These are phyloP conservation scores for Diaporthe amygdali DNA, from an alignment of 2,329 filamentous ascomycete species.

Conservation along the genomic window DNA sequence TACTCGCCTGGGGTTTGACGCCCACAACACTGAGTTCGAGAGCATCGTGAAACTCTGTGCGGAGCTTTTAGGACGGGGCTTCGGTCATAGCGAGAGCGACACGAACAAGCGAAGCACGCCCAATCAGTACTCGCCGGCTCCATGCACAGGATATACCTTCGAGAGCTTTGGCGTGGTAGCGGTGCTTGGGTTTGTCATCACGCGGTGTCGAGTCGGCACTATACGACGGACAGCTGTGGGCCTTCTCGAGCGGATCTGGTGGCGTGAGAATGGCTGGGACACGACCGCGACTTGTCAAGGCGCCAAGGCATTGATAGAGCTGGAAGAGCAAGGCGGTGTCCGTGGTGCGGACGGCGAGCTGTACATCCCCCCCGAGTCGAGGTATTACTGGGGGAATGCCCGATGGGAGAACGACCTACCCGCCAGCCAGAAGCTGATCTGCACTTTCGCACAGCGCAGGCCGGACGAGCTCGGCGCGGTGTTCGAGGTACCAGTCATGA, in stretches of 20 bases:
- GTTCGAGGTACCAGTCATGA: slow-evolving; percentile 3
- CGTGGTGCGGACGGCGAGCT: neutral
- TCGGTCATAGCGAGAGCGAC: neutral
- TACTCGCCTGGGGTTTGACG: neutral
- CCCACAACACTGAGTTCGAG: neutral
- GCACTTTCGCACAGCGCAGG: neutral
- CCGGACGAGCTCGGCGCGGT: neutral
- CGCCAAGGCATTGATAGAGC: neutral
- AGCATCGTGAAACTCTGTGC: neutral
- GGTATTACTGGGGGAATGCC: neutral
- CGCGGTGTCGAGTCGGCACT: neutral
- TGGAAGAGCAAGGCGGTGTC: neutral
- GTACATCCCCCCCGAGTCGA: neutral
- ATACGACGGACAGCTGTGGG: neutral
- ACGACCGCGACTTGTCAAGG: neutral
- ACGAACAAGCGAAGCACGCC: neutral
- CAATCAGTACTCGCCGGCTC: neutral
- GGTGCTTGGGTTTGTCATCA: neutral
- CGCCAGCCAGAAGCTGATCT: neutral
- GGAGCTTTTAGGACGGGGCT: neutral
- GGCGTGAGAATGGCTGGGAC: slow-evolving; percentile 10
- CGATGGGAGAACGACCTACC: slow-evolving; percentile 4
- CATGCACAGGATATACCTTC: neutral
- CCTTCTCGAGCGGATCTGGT: neutral
- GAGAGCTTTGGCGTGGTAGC: slow-evolving; percentile 2